Evolutionary conservation across 2,329 filamentous ascomycete genomes (phyloP).

Genomic region (Juglanconis sp.): DNA sequence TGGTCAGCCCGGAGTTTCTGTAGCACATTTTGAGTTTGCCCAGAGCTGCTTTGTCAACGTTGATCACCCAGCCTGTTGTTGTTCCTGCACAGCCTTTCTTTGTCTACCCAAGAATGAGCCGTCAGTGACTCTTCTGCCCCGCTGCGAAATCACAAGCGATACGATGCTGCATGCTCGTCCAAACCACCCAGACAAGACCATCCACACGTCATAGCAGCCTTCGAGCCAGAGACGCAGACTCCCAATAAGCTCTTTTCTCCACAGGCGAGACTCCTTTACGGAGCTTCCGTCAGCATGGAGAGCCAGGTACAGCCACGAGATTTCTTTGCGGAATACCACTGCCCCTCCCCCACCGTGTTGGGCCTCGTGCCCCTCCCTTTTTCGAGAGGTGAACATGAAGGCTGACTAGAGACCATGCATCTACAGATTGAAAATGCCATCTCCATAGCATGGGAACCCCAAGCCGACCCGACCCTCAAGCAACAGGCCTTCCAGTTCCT

Average conservation of each 20-base stretch:
- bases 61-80: not conserved
- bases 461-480: conserved; percentile 72
- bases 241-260: conserved; percentile 3
- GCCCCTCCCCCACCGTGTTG: conserved; percentile 13
- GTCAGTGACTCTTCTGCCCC: conserved; percentile 16
- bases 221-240: conserved; percentile 13
- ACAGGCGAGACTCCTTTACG: conserved; percentile 15
- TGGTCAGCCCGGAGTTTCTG: not conserved
- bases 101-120: conserved; percentile 11
- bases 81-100: not conserved
- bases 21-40: not conserved
- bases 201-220: conserved; percentile 28
- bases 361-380: not conserved
- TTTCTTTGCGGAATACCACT: not conserved
- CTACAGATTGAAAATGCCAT: conserved; percentile 90
- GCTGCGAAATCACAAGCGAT: conserved; percentile 16
- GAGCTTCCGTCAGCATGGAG: conserved; percentile 26
- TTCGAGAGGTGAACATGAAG: not conserved
- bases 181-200: conserved; percentile 17
- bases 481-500: conserved; percentile 79
- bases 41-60: not conserved
- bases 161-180: conserved; percentile 20
- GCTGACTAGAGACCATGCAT: not conserved
- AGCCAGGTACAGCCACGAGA: conserved; percentile 25
- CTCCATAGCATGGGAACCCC: conserved; percentile 84